These are phyloP conservation scores for Rosa rugosa DNA, from an alignment of 306 rosid genomes.

Conservation along the genomic window DNA sequence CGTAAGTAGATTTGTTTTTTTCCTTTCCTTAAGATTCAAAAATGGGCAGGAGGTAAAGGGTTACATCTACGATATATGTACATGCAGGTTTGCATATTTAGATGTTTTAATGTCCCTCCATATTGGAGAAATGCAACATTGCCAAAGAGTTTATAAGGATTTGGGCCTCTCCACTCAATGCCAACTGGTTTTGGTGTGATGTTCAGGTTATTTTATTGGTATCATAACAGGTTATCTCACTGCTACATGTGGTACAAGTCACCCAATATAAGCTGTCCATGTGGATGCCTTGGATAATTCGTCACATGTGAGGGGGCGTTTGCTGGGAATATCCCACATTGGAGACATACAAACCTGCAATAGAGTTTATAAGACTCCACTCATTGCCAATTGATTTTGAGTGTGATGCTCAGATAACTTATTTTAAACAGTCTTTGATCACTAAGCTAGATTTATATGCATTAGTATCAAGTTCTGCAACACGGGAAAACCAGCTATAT, in stretches of 20 bases:
- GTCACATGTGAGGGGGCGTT: neutral
- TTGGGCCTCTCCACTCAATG: neutral
- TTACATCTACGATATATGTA: slow-evolving; percentile 4
- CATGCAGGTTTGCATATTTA: neutral
- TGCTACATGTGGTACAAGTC: neutral
- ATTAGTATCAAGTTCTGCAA: neutral
- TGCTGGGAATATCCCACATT: no score
- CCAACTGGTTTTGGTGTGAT: neutral
- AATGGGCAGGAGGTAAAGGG: neutral
- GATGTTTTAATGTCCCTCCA: neutral
- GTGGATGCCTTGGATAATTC: no score
- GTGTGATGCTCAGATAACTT: neutral
- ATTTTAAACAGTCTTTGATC: neutral
- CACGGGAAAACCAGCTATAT: no score
- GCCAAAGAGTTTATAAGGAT: neutral
- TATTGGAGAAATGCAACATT: neutral
- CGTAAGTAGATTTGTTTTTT: slow-evolving; percentile 32
- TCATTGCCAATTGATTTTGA: neutral
- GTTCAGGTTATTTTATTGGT: neutral
- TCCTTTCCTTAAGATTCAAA: neutral
- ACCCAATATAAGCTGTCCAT: neutral
- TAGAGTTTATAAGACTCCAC: neutral
- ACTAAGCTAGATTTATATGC: neutral
- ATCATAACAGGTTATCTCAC: neutral
- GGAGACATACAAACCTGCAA: neutral